Conservation (phyloP, 305 asterid genomes). For the Petunia hybrid region DNA sequence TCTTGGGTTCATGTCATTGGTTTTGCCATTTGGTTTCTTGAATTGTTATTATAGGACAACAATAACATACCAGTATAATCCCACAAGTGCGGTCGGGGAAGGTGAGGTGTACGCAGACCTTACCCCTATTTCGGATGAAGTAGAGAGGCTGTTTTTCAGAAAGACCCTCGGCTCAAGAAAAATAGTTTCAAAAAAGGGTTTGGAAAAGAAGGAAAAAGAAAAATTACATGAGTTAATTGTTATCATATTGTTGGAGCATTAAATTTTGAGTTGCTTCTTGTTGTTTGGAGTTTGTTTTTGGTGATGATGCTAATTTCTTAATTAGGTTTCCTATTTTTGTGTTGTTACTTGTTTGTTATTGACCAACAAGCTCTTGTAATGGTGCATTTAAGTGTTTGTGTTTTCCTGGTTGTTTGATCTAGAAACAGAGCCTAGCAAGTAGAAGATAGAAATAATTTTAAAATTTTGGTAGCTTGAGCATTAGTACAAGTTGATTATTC, state of each 20-base stretch:
- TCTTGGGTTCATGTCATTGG: background rate
- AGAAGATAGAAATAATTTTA: too few species aligned
- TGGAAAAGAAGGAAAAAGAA: too few species aligned
- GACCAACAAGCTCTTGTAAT: background rate
- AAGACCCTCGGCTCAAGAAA: too few species aligned
- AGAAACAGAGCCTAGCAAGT: background rate
- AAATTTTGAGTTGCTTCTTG: background rate
- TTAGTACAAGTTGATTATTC: background rate
- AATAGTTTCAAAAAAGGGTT: too few species aligned
- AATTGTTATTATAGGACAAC: too few species aligned
- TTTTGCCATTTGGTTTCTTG: background rate
- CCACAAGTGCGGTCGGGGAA: too few species aligned
- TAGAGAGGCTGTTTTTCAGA: too few species aligned
- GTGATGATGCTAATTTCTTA: background rate
- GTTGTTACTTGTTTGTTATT: background rate
- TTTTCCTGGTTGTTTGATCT: background rate
- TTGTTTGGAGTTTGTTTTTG: slow-evolving; percentile 13
- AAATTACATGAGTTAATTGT: too few species aligned
- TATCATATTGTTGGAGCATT: background rate
- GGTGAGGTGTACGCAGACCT: too few species aligned
- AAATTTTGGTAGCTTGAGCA: background rate
- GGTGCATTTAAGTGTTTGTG: background rate
- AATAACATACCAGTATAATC: too few species aligned
- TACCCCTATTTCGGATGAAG: too few species aligned
- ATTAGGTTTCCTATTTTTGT: background rate